Base-by-base conservation (phyloP, 768 basidiomycete genomes). In the Mycena indigotica region DNA sequence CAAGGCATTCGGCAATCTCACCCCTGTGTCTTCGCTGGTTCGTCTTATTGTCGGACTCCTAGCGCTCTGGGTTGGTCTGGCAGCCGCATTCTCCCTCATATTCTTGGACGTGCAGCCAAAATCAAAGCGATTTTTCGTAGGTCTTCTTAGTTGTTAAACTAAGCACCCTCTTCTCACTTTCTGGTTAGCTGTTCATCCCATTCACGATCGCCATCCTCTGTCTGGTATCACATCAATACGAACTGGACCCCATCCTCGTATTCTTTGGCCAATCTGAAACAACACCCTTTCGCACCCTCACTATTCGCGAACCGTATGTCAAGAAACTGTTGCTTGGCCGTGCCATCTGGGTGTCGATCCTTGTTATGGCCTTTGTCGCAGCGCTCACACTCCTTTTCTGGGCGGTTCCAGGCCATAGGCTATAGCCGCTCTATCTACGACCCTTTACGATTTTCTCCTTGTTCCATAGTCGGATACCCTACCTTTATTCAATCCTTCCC, bases 1-100 rank as follows among this genome's bases (percentile, higher is more conserved):
- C 2, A 99, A 98, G 75, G 95, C 95, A n/a, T 98, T 98, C 68
- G 93, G 94, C 26, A 99, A 98, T 72, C 76, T 99, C 52, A 98
- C 97, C 2, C 94, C 95, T 17, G 81, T 97, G 63, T 91, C 91
- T 21, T 87, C 92, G 1, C 83, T 97, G 52, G 87, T 95, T 17
- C 81, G 96, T 56, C 85, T 99, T 56, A 84, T 95, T 55, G 74
- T 84, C 2, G 97, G 97, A 0, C 76, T 99, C 32, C 76, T 98
- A 61, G 79, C 86, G 40, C 84, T 98, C 13, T 98, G 97, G 96
- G 87, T 93, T n/a, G 95, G 87, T n/a, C 84, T 98, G 16, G 87
- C 94, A 3, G 84, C 84, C 29, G 95, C 84, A 0, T 97, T 98
- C 73, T 85, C 94, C 3, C 84, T 98, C 63, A 82, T 99, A 57